Conservation (phyloP, 371 early-diverging fungal species). For the Ecytonucleospora hepatopenaei region DNA sequence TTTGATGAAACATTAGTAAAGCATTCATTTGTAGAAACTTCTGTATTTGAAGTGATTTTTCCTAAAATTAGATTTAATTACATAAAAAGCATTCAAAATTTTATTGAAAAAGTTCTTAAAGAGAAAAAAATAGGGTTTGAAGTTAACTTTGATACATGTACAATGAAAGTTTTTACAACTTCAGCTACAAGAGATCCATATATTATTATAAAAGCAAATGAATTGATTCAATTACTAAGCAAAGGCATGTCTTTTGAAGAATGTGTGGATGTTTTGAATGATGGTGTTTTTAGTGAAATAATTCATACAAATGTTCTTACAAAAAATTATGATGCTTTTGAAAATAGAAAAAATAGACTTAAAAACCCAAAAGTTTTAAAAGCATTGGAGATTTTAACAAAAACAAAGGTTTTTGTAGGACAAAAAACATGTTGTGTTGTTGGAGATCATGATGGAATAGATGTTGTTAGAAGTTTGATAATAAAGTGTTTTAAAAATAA, state of each 20-base stretch:
- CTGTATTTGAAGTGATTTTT: slow-evolving; percentile 86
- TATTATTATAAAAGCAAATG: slow-evolving; percentile 81
- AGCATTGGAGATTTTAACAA: slow-evolving; percentile 86
- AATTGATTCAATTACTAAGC: slow-evolving; percentile 80
- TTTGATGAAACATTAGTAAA: slow-evolving; percentile 32
- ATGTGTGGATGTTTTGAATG: slow-evolving; percentile 67
- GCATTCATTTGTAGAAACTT: slow-evolving; percentile 77
- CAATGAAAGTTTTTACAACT: slow-evolving; percentile 90
- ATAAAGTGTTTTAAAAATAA: slow-evolving; percentile 86
- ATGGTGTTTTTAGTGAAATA: slow-evolving; percentile 79
- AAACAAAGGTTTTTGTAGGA: slow-evolving; percentile 85
- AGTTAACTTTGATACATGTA: slow-evolving; percentile 82
- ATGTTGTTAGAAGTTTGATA: slow-evolving; percentile 74
- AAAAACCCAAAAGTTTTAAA: slow-evolving; percentile 87
- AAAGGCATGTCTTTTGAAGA: slow-evolving; percentile 84
- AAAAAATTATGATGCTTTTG: slow-evolving; percentile 83
- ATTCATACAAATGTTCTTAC: slow-evolving; percentile 85
- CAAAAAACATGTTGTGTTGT: slow-evolving; percentile 87
- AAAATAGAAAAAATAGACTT: slow-evolving; percentile 85
- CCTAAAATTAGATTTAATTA: slow-evolving; percentile 92
- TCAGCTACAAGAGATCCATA: slow-evolving; percentile 89
- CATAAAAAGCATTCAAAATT: slow-evolving; percentile 80
- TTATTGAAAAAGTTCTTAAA: slow-evolving; percentile 71
- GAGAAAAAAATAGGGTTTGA: slow-evolving; percentile 74
- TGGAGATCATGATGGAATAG: slow-evolving; percentile 70